Evolutionary conservation across 2,329 filamentous ascomycete species (phyloP).

Genomic region (Hymenoscyphus albidus): DNA sequence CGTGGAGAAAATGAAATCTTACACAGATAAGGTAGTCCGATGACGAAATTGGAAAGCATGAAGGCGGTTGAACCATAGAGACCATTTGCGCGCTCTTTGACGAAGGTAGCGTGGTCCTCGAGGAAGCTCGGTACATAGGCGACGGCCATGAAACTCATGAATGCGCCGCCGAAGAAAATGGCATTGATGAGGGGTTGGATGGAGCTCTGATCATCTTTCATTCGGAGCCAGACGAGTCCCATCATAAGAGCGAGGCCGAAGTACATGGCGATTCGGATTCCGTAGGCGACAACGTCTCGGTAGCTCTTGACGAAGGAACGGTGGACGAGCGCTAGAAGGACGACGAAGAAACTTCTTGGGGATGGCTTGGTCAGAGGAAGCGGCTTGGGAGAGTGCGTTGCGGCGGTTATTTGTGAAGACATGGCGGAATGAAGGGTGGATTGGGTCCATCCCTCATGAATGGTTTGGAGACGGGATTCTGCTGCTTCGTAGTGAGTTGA

Average conservation of each 20-base stretch:
- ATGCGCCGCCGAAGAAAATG: slow-evolving; percentile 71
- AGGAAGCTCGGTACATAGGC: slow-evolving; percentile 83
- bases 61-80: slow-evolving; percentile 72
- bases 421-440: slow-evolving; percentile 41
- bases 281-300: slow-evolving; percentile 79
- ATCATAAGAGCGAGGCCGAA: slow-evolving; percentile 76
- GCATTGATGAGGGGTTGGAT: slow-evolving; percentile 82
- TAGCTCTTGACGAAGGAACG: slow-evolving; percentile 80
- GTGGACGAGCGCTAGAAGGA: slow-evolving; percentile 66
- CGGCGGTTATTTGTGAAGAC: slow-evolving; percentile 29
- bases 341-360: slow-evolving; percentile 32
- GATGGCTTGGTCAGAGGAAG: slow-evolving; percentile 27
- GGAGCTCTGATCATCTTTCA: slow-evolving; percentile 63
- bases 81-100: slow-evolving; percentile 78
- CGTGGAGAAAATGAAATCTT: background rate
- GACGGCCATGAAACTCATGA: slow-evolving; percentile 79
- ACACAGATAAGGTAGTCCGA: slow-evolving; percentile 73
- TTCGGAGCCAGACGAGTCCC: slow-evolving; percentile 80
- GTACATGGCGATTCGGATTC: slow-evolving; percentile 81
- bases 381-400: slow-evolving; percentile 16
- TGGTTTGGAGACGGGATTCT: slow-evolving; percentile 45
- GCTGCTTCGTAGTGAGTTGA: slow-evolving; percentile 46
- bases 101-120: slow-evolving; percentile 69
- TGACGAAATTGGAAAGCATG: slow-evolving; percentile 74
- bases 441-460: slow-evolving; percentile 53